These are phyloP conservation scores for Coprinopsis marcescibilis DNA, from an alignment of 768 basidiomycete species.

Conservation along the genomic window DNA sequence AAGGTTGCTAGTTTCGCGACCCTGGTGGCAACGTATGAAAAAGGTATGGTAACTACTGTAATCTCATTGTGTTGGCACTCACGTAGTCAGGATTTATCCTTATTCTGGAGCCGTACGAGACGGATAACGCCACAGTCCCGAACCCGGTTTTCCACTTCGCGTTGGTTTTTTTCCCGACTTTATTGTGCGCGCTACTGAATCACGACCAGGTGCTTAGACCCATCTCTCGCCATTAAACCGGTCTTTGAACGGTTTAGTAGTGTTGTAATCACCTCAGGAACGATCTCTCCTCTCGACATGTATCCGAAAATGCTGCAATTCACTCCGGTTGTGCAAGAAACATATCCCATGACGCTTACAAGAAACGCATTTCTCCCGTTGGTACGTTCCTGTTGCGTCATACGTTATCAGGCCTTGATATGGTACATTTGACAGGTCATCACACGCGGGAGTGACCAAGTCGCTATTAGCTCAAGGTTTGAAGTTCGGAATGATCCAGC, in stretches of 20 bases:
- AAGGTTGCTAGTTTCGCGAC: constrained; percentile 97
- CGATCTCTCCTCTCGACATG: constrained; percentile 98
- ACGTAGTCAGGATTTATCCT: constrained; percentile 77
- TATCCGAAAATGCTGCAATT: constrained; percentile 99
- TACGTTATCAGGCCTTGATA: constrained; percentile 7
- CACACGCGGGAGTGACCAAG: constrained; percentile 96
- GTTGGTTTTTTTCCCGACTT: constrained; percentile 31
- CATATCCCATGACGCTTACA: constrained; percentile 95
- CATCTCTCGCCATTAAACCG: constrained; percentile 94
- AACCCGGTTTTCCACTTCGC: constrained; percentile 98
- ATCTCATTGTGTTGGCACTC: constrained; percentile 1
- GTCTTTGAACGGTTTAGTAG: constrained; percentile 98
- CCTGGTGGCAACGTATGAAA: constrained; percentile 95
- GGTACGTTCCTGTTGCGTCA: constrained; percentile 38
- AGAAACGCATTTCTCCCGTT: constrained; percentile 94
- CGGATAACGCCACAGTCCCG: constrained; percentile 96
- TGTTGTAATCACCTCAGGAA: constrained; percentile 98
- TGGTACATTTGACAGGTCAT: constrained; percentile 60
- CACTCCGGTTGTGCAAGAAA: constrained; percentile 93
- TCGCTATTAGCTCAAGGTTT: constrained; percentile 96
- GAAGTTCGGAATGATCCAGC: constrained; percentile 99
- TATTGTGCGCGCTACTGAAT: constrained; percentile 12
- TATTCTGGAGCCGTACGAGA: constrained; percentile 97
- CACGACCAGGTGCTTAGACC: constrained; percentile 81
- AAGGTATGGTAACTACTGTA: constrained; percentile 44